Evolutionary conservation across 768 basidiomycete species (phyloP).

Genomic region (Phanerochaete sordida): DNA sequence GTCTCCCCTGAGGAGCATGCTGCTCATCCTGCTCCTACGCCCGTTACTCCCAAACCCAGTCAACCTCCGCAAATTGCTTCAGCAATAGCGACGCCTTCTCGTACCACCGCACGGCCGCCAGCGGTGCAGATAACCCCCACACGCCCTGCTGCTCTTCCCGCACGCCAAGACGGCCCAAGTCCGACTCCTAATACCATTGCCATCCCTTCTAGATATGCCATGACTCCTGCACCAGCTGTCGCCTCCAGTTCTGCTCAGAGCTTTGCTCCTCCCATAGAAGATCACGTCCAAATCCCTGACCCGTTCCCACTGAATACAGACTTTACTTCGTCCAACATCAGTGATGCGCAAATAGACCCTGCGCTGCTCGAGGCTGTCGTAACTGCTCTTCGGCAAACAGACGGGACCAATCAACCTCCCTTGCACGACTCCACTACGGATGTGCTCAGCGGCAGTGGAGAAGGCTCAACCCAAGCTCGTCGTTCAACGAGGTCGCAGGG

Average conservation of each 20-base stretch:
- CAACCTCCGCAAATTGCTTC: background rate
- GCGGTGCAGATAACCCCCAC: background rate
- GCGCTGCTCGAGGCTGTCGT: conserved; percentile 15
- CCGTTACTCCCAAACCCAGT: background rate
- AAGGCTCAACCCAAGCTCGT: background rate
- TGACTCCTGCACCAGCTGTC: background rate
- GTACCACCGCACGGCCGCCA: background rate
- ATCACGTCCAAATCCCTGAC: background rate
- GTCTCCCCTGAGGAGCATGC: background rate
- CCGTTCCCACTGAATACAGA: background rate
- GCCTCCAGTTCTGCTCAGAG: background rate
- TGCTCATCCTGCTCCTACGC: background rate
- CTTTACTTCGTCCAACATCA: background rate
- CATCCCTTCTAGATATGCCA: background rate
- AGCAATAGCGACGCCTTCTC: background rate
- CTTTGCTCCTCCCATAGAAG: background rate
- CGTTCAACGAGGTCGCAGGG: background rate
- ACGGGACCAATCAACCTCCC: background rate
- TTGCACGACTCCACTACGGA: background rate
- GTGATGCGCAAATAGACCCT: conserved; percentile 15
- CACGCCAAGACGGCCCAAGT: background rate
- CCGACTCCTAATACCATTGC: background rate
- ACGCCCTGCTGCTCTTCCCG: background rate
- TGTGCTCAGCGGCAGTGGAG: background rate
- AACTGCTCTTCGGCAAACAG: conserved; percentile 9